Evolutionary conservation across 106 monocot genomes (phyloP).

Genomic region (Allium fistulosum): DNA sequence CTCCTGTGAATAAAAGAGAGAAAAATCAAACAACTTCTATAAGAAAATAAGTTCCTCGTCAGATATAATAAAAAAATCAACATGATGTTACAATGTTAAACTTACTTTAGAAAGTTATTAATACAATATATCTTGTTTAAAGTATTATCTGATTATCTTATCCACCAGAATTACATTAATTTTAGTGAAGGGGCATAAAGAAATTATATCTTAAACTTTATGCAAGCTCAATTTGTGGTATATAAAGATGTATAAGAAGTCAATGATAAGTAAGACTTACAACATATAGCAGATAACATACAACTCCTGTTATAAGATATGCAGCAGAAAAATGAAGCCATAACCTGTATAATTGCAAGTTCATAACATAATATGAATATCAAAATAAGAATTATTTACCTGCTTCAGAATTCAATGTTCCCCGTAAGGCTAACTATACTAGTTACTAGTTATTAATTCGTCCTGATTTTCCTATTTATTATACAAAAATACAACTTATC

Average conservation of each 20-base stretch:
- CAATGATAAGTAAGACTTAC: constrained; percentile 37
- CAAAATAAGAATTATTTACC: no score
- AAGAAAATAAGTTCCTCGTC: not conserved
- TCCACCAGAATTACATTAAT: not conserved
- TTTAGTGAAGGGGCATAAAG: not conserved
- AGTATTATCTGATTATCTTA: not conserved
- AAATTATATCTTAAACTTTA: not conserved
- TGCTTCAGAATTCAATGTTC: no score
- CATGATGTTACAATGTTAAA: not conserved
- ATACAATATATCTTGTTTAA: not conserved
- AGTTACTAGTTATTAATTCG: no score
- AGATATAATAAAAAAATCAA: not conserved
- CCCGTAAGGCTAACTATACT: not conserved
- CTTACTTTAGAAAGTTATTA: no score
- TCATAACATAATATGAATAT: not conserved
- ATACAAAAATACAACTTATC: no score
- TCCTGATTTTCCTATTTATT: no score
- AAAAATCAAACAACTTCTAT: constrained; percentile 9
- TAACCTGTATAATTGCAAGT: constrained; percentile 57
- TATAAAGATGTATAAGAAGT: no score
- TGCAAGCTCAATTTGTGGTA: no score
- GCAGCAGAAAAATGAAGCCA: constrained; percentile 97
- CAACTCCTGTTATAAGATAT: constrained; percentile 74
- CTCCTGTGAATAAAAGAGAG: constrained; percentile 49
- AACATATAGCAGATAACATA: constrained; percentile 78